A percentile compares a stretch with the other conserved stretches of the same genome.
Evolutionary conservation across 306 rosid genomes (phyloP).

Genomic region (Pueraria montana): DNA sequence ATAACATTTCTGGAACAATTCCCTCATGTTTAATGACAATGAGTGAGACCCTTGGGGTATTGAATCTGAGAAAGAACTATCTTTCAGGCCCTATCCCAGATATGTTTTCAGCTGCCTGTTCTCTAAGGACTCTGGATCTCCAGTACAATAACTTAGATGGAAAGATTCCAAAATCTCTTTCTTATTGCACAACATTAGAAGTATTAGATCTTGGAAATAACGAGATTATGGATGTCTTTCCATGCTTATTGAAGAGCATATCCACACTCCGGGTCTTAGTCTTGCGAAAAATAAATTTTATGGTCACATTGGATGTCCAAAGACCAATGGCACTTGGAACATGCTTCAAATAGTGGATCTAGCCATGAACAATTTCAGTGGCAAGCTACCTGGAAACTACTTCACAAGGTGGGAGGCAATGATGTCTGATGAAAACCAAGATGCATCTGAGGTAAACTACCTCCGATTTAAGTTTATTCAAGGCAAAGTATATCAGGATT

Average conservation of each 20-base stretch:
- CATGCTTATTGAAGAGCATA: conserved; percentile 52
- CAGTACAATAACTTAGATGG: conserved; percentile 47
- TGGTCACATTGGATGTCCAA: conserved; percentile 44
- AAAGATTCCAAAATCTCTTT: conserved; percentile 57
- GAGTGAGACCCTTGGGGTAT: conserved; percentile 40
- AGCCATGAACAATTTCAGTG: conserved; percentile 55
- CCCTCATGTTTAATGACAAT: conserved; percentile 43
- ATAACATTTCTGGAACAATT: background rate
- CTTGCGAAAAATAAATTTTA: conserved; percentile 49
- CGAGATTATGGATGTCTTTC: conserved; percentile 27
- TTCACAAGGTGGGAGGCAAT: conserved; percentile 42
- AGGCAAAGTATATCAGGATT: no score
- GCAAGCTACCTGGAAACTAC: conserved; percentile 17
- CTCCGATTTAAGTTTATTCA: no score
- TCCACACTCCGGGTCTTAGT: conserved; percentile 54
- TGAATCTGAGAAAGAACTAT: conserved; percentile 48
- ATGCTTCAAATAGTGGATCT: conserved; percentile 56
- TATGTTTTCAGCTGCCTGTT: conserved; percentile 38
- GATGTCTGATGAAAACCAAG: background rate
- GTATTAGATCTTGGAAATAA: conserved; percentile 57
- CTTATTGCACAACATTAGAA: conserved; percentile 41
- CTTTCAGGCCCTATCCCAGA: conserved; percentile 46
- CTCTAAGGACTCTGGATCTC: conserved; percentile 51
- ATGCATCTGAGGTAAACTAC: no score
- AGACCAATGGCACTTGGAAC: conserved; percentile 28